Evolutionary conservation across 352 stramenopile genomes (phyloP).

Genomic region (Phytophthora aleatoria): DNA sequence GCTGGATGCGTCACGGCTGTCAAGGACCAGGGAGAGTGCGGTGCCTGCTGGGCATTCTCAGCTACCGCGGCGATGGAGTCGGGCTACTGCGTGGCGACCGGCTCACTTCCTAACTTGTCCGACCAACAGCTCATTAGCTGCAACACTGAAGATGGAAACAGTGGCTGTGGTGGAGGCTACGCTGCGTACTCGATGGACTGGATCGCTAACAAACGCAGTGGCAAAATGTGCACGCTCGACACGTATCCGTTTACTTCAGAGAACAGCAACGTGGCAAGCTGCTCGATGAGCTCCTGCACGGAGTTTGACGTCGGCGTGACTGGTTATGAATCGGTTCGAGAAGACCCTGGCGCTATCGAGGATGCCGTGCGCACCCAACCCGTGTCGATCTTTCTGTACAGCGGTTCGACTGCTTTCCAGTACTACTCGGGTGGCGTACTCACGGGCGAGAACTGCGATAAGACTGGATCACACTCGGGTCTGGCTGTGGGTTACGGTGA

Average conservation of each 20-base stretch:
- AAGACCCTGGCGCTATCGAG: conserved; percentile 46
- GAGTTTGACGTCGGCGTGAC: conserved; percentile 55
- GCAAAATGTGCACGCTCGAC: conserved; percentile 60
- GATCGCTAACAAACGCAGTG: conserved; percentile 44
- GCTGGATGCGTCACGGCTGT: conserved; percentile 75
- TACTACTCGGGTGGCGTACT: conserved; percentile 68
- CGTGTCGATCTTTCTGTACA: conserved; percentile 68
- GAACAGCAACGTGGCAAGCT: conserved; percentile 39
- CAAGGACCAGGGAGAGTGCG: conserved; percentile 59
- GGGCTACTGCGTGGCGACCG: conserved; percentile 47
- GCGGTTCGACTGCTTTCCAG: conserved; percentile 63
- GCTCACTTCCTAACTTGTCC: conserved; percentile 43
- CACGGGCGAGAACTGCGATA: conserved; percentile 61
- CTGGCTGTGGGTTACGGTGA: conserved; percentile 68
- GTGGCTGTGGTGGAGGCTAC: conserved; percentile 66
- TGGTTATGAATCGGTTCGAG: conserved; percentile 50
- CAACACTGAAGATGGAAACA: conserved; percentile 49
- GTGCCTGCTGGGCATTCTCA: conserved; percentile 67
- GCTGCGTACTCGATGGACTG: conserved; percentile 65
- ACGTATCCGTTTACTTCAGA: conserved; percentile 57
- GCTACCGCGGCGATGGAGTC: conserved; percentile 65
- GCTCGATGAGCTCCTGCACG: conserved; percentile 39
- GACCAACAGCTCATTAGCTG: conserved; percentile 82
- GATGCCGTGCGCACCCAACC: conserved; percentile 52
- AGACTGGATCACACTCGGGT: conserved; percentile 56